Conservation (phyloP, 768 basidiomycete species). For the Amanita jacksonii region DNA sequence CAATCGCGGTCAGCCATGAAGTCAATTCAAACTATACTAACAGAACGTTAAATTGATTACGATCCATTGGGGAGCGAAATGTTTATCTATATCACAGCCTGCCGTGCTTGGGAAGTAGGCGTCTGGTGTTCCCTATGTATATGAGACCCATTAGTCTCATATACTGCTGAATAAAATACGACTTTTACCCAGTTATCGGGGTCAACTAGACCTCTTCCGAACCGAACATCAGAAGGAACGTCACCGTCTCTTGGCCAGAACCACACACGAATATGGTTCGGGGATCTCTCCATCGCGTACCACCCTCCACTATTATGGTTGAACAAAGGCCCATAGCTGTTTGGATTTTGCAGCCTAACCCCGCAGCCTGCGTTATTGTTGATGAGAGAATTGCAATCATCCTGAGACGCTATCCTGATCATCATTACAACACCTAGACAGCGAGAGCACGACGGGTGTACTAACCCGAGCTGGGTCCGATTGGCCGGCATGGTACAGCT, state of each 20-base stretch:
- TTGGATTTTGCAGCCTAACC: slow-evolving; percentile 24
- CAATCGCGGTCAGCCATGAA: neutral
- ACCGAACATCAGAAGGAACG: slow-evolving; percentile 33
- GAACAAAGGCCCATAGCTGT: slow-evolving; percentile 44
- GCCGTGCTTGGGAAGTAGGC: slow-evolving; percentile 56
- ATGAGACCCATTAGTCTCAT: slow-evolving; percentile 35
- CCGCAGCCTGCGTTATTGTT: slow-evolving; percentile 44
- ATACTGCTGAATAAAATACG: too few relatives aligned
- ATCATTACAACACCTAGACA: neutral
- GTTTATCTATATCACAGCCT: slow-evolving; percentile 44
- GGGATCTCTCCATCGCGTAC: slow-evolving; percentile 47
- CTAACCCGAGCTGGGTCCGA: slow-evolving; percentile 31
- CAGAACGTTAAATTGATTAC: slow-evolving; percentile 50
- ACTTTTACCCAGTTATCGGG: slow-evolving; percentile 16
- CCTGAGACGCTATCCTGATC: too few relatives aligned
- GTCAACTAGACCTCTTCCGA: slow-evolving; percentile 21
- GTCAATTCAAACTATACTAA: slow-evolving; percentile 11
- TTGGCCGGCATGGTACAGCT: slow-evolving; percentile 37
- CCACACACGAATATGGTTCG: slow-evolving; percentile 44
- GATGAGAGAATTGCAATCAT: slow-evolving; percentile 9
- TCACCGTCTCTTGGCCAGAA: slow-evolving; percentile 43
- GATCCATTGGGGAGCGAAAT: slow-evolving; percentile 49
- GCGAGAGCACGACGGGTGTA: neutral
- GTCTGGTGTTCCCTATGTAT: slow-evolving; percentile 37
- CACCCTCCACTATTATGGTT: slow-evolving; percentile 50